Conservation (phyloP, 345 rosid genomes). For the Eucalyptus sp. region DNA sequence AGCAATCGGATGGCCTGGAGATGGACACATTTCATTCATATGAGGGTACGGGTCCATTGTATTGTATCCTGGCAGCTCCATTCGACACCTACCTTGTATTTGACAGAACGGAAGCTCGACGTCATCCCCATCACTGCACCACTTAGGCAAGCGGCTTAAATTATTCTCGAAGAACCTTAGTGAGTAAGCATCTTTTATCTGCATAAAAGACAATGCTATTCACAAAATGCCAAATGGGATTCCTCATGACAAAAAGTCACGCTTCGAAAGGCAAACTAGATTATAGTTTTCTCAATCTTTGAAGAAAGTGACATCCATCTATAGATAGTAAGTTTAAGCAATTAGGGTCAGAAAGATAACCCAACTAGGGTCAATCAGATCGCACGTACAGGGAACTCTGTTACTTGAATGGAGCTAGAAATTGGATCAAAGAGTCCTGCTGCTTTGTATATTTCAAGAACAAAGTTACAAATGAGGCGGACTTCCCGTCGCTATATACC, state of each 20-base stretch:
- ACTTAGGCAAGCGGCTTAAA: constrained; percentile 73
- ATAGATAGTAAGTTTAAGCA: too few species aligned
- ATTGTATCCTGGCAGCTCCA: constrained; percentile 89
- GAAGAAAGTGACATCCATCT: too few species aligned
- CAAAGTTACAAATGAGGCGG: constrained; percentile 75
- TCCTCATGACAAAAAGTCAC: too few species aligned
- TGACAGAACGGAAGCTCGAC: constrained; percentile 85
- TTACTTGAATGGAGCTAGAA: constrained; percentile 61
- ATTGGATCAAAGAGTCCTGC: constrained; percentile 70
- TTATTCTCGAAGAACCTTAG: constrained; percentile 60
- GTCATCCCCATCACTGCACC: constrained; percentile 73
- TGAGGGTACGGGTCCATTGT: constrained; percentile 60
- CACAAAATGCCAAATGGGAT: fast-evolving
- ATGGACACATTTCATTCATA: too few species aligned
- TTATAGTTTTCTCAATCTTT: too few species aligned
- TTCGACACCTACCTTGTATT: constrained; percentile 72
- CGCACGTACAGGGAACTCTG: constrained; percentile 73
- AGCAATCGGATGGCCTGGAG: too few species aligned
- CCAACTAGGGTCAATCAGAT: too few species aligned
- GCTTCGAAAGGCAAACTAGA: too few species aligned
- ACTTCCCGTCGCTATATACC: constrained; percentile 83
- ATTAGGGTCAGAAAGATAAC: too few species aligned
- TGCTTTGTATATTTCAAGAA: constrained; percentile 90
- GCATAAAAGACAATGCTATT: too few species aligned
- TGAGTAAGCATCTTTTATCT: constrained; percentile 57